Evolutionary conservation across 129 eudicot species (phyloP).

Genomic region (Artemisia argyi): DNA sequence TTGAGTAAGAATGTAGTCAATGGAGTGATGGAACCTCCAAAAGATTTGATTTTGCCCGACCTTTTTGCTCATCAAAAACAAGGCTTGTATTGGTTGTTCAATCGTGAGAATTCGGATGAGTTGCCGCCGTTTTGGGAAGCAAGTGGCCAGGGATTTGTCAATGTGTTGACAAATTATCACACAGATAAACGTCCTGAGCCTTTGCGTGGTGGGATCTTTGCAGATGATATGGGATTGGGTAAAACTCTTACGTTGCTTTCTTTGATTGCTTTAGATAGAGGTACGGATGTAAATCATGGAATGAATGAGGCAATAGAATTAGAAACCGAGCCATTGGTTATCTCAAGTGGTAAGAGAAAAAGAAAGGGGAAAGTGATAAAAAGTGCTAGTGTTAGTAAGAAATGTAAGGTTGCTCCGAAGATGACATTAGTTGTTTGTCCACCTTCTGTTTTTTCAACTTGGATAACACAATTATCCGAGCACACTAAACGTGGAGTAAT

Average conservation of each 20-base stretch:
- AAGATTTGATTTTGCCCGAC: constrained; percentile 49
- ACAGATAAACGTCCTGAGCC: constrained; percentile 63
- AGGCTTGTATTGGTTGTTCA: constrained; percentile 74
- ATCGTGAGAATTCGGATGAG: constrained; percentile 61
- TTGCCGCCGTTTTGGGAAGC: constrained; percentile 89
- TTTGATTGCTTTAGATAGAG: constrained; percentile 73
- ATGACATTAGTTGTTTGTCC: constrained; percentile 83
- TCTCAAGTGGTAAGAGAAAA: constrained; percentile 33
- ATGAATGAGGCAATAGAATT: constrained; percentile 28
- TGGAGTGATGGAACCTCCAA: constrained; percentile 64
- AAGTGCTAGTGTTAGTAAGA: constrained; percentile 35
- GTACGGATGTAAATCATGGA: constrained; percentile 12
- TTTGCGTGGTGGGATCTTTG: constrained; percentile 87
- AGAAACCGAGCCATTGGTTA: constrained; percentile 23
- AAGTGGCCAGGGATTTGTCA: constrained; percentile 46
- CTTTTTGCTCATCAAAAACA: constrained; percentile 79
- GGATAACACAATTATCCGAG: constrained; percentile 72
- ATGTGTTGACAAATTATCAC: constrained; percentile 61
- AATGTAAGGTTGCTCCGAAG: constrained; percentile 36
- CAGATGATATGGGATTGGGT: constrained; percentile 97
- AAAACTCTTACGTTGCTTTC: constrained; percentile 83
- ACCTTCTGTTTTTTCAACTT: constrained; percentile 77
- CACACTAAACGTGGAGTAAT: constrained; percentile 59
- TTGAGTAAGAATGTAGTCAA: constrained; percentile 29
- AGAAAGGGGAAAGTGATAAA: constrained; percentile 48